phyloP scores from a whole-genome alignment of 148 eudicot species.

The Rhododendron henanense region DNA sequence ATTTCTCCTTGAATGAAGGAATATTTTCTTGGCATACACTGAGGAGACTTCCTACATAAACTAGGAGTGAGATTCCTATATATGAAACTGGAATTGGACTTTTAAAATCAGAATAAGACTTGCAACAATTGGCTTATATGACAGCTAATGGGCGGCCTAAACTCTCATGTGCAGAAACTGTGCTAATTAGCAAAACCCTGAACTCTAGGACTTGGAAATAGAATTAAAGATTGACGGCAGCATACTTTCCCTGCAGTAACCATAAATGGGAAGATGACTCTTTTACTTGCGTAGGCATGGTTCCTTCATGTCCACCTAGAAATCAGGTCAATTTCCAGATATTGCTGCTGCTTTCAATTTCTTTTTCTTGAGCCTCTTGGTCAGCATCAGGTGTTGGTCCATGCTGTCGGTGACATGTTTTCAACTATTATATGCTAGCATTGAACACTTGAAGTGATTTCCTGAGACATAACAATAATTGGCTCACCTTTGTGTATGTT shows the following conservation, averaged over 20 bases:
- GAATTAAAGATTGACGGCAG: background rate
- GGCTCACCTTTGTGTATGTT: background rate
- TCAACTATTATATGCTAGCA: background rate
- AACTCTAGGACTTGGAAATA: background rate
- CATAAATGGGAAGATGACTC: background rate
- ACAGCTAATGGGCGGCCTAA: background rate
- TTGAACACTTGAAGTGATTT: constrained; percentile 4
- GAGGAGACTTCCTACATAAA: background rate
- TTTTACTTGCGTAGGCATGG: background rate
- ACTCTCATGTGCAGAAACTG: background rate
- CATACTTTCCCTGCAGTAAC: background rate
- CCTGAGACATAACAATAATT: background rate
- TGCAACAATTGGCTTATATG: background rate
- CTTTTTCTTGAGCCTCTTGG: background rate
- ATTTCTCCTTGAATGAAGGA: background rate
- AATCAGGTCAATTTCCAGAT: background rate
- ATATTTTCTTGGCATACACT: background rate
- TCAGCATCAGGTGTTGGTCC: background rate
- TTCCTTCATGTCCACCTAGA: background rate
- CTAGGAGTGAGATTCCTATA: background rate
- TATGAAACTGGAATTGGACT: background rate
- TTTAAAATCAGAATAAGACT: background rate
- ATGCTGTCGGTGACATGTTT: background rate
- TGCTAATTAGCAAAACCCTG: background rate
- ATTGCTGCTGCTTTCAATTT: background rate